phyloP scores from a whole-genome alignment of 2,329 filamentous ascomycete species.

The Aspergillus arachidicola region DNA sequence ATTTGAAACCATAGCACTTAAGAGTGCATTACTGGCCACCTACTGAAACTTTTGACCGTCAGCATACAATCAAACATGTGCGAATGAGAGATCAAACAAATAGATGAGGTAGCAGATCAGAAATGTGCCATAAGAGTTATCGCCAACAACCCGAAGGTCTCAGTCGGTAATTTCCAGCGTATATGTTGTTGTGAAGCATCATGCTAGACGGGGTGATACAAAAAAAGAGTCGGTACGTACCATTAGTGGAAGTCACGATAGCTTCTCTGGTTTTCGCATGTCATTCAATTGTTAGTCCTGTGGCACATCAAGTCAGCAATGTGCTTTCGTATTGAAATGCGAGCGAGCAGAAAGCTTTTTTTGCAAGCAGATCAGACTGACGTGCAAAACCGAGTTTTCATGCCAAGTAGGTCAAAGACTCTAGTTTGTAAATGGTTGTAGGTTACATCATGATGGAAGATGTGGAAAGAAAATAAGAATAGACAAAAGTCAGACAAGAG shows the following conservation, averaged over 20 bases:
- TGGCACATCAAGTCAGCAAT: conserved; percentile 14
- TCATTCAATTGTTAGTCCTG: conserved; percentile 17
- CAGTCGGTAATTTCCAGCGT: conserved; percentile 98
- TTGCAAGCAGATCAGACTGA: conserved; percentile 74
- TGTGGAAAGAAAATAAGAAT: conserved; percentile 11
- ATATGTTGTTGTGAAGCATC: conserved; percentile 64
- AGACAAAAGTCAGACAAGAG: neutral
- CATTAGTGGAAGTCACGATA: conserved; percentile 12
- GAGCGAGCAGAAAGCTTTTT: conserved; percentile 11
- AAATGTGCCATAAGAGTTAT: conserved; percentile 77
- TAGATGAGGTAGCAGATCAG: conserved; percentile 58
- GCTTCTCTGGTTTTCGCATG: neutral
- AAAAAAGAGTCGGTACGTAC: conserved; percentile 35
- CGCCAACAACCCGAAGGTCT: conserved; percentile 71
- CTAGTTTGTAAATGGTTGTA: conserved; percentile 81
- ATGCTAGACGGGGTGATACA: conserved; percentile 37
- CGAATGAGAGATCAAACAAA: conserved; percentile 20
- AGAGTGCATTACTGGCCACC: neutral
- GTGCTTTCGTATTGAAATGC: neutral
- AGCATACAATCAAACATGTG: conserved; percentile 14
- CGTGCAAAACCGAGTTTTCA: conserved; percentile 80
- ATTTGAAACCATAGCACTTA: neutral
- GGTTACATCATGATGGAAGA: conserved; percentile 72
- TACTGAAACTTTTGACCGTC: conserved; percentile 19
- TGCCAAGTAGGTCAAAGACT: conserved; percentile 87